phyloP scores from a whole-genome alignment of 148 eudicot species.

The Tetragonia tetragonoides region DNA sequence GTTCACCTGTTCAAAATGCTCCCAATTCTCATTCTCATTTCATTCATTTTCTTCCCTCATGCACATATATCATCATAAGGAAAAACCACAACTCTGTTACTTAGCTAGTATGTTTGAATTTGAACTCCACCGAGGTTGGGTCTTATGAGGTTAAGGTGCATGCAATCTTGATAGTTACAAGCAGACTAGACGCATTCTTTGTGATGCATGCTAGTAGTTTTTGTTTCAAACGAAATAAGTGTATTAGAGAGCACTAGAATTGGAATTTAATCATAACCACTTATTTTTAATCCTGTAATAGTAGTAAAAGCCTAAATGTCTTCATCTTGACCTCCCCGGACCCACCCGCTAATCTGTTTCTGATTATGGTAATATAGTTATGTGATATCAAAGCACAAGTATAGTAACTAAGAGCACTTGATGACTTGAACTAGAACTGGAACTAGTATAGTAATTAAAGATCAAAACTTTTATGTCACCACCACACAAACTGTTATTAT shows the following conservation, averaged over 20 bases:
- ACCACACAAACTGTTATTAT: no score
- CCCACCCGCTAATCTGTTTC: no score
- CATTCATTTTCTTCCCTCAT: neutral
- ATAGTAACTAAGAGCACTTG: no score
- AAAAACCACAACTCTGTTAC: neutral
- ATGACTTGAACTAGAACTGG: no score
- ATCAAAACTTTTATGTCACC: no score
- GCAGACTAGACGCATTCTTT: neutral
- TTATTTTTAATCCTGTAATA: no score
- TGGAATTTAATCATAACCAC: neutral
- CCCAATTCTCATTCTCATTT: neutral
- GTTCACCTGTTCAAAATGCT: slow-evolving; percentile 49
- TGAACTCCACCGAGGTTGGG: neutral
- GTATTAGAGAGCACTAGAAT: neutral
- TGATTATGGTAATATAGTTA: no score
- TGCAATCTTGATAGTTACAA: neutral
- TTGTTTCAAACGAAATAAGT: neutral
- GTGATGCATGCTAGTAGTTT: neutral
- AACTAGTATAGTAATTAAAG: no score
- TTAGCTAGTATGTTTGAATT: no score
- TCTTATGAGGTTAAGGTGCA: neutral
- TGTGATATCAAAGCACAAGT: no score
- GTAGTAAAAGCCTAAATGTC: no score
- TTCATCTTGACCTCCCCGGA: no score
- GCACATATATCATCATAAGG: neutral